Evolutionary conservation across 129 eudicot species (phyloP).

Genomic region (Lactuca sativa): DNA sequence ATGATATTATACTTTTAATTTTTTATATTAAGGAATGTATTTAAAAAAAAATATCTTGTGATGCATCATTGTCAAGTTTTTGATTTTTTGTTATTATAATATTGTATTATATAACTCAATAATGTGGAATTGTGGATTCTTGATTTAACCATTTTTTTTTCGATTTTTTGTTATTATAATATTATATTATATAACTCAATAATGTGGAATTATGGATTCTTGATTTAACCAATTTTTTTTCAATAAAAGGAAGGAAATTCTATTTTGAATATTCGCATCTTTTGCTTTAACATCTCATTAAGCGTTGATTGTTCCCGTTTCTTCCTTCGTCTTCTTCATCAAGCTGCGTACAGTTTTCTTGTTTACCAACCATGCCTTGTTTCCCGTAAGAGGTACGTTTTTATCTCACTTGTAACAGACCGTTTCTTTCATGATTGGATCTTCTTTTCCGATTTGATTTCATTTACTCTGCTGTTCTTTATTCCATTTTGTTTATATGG

Average conservation of each 20-base stretch:
- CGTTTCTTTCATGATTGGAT: slow-evolving; percentile 5
- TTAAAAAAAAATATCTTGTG: too few species aligned
- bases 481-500: background rate
- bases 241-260: background rate
- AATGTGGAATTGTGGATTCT: background rate
- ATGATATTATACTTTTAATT: too few species aligned
- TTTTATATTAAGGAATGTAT: too few species aligned
- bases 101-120: too few species aligned
- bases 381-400: slow-evolving; percentile 21
- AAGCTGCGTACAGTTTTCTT: slow-evolving; percentile 16
- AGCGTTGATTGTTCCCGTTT: slow-evolving; percentile 4
- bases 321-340: slow-evolving; percentile 13
- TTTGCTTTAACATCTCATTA: slow-evolving; percentile 26
- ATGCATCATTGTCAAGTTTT: background rate
- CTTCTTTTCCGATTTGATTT: background rate
- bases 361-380: background rate
- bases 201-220: background rate
- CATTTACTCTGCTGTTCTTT: slow-evolving; percentile 2
- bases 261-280: slow-evolving; percentile 27
- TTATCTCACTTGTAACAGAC: background rate
- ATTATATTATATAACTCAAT: too few species aligned
- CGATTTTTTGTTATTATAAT: background rate
- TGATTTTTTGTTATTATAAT: background rate
- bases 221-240: background rate
- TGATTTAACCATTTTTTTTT: background rate